A percentile compares a stretch with the other conserved stretches of the same genome.
Conservation (phyloP, 805 yeast species). For the Sporopachydermia quercuum region DNA sequence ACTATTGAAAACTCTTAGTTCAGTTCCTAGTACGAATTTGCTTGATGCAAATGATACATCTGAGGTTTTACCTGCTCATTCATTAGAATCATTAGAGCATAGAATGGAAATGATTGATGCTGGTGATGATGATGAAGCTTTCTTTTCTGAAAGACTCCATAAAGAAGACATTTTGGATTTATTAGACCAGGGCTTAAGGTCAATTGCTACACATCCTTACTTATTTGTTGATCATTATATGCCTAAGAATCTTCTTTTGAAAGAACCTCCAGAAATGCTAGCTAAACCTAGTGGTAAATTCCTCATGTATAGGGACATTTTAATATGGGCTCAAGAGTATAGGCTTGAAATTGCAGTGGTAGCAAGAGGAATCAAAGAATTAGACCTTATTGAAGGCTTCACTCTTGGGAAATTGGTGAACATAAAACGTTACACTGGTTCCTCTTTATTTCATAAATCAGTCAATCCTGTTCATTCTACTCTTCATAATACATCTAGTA, state of each 20-base stretch:
- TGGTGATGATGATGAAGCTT: background rate
- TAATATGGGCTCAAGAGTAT: constrained; percentile 21
- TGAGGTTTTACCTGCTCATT: too few species aligned
- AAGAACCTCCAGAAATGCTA: constrained; percentile 47
- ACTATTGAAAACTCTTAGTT: constrained; percentile 27
- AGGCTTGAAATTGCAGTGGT: constrained; percentile 29
- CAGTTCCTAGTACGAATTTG: background rate
- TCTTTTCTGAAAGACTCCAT: background rate
- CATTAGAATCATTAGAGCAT: background rate
- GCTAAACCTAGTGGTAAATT: constrained; percentile 46
- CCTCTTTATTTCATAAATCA: constrained; percentile 34
- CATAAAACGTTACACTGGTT: constrained; percentile 55
- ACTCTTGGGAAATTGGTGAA: constrained; percentile 55
- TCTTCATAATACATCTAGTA: constrained; percentile 10
- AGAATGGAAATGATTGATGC: background rate
- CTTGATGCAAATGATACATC: too few species aligned
- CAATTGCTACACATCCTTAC: constrained; percentile 52
- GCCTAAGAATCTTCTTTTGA: constrained; percentile 50
- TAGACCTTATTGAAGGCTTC: constrained; percentile 67
- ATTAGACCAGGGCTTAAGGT: constrained; percentile 16
- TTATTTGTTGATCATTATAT: constrained; percentile 64
- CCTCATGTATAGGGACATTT: constrained; percentile 32
- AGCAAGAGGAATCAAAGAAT: constrained; percentile 49
- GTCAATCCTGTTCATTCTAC: constrained; percentile 20
- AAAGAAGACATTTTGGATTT: background rate